Base-by-base conservation (phyloP, 352 stramenopile species). In the Phytophthora europaea region DNA sequence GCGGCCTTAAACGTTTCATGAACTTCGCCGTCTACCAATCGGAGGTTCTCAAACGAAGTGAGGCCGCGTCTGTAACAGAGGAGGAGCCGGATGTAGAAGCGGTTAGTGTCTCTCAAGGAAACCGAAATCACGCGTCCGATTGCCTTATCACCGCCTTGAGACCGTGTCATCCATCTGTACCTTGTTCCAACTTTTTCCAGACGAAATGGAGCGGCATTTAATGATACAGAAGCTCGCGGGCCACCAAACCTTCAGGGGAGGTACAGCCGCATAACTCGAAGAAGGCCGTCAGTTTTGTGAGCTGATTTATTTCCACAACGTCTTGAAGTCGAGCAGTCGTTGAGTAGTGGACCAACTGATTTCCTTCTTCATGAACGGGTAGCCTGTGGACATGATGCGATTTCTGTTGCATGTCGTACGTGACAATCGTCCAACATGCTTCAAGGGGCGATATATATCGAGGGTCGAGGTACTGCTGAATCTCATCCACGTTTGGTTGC, bases 361-460 rank as follows among this genome's bases (percentile, higher is more conserved):
- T 13, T 2, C 20, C 40, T 26, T 58, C 38, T 8, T 70, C 26
- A 18, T 58, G 53, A 13, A 63, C 53, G 13, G 47, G 12, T 9
- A 59, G 12, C 7, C 48, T 20, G 7, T 70, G 53, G 1, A 58
- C 40, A 7, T 64, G 40, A 18, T 57, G 40, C 1, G 50, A 61
- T 6, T 63, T 69, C 26, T 62, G 57, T 13, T 62, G 52, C 52
- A 58, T 63, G 13, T 36, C 53, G 13, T 63, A 58, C 43, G 43
- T 40, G 43, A 63, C 59, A 15, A 62, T 69, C 0, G 62, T 57
- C 62, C 62, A 69, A 62, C 62, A 56, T 4, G 53, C 40, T 22
- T 70, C 40, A 2, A 10, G 53, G 0, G 38, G 62, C 0, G 40
- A 70, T 22, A 70, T 18, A 33, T 70, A 63, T 1, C 53, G 51